Evolutionary conservation across 495 filamentous ascomycete species (phyloP), one percentile per base, ranked within the genome.

Genomic region (Neurospora sp.): DNA sequence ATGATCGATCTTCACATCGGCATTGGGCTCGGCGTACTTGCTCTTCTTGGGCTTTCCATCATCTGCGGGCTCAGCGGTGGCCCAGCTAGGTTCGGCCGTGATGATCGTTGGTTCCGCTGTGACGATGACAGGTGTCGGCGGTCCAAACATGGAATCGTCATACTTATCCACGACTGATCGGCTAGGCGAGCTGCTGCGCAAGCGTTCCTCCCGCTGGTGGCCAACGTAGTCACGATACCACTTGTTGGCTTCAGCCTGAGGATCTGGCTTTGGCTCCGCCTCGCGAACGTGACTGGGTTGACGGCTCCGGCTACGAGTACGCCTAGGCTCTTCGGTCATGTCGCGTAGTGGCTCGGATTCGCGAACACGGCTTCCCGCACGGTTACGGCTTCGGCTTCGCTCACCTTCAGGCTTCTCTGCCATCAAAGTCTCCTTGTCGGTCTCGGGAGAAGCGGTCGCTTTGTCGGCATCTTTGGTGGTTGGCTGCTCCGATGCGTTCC

Each of bases 1-100:
- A 71, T 87, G 83, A 72, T 88, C 86, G 71, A 85, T 82, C 16
- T 80, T 76, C 42, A 88, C 86, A 77, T 88, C 87, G 41, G 87
- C 87, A 71, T 88, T 84, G n/a, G 86, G 87, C 18, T 77, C 84
- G 71, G 84, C 86, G 72, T 83, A 88, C 53, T 79, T 84, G 73
- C 82, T 82, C 76, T 83, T 83, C 47, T 77, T 76, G 40, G 83
- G 84, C 3, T 65, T 65, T 35, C 53, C 53, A 35, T 35, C 53
- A 37, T 65, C 53, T 35, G 27, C 27, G 35, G 27, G 53, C 27
- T 65, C 53, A 14, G 12, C 53, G 5, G 27, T 65, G 14, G 2
- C 22, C 53, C 53, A 65, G 0, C 12, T 65, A 65, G 53, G 53
- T 35, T 65, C 53, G 53, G 53, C 53, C 7, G 53, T 65, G 53